Conservation (phyloP, 139 green algal genomes). For the Micractinium sp. region DNA sequence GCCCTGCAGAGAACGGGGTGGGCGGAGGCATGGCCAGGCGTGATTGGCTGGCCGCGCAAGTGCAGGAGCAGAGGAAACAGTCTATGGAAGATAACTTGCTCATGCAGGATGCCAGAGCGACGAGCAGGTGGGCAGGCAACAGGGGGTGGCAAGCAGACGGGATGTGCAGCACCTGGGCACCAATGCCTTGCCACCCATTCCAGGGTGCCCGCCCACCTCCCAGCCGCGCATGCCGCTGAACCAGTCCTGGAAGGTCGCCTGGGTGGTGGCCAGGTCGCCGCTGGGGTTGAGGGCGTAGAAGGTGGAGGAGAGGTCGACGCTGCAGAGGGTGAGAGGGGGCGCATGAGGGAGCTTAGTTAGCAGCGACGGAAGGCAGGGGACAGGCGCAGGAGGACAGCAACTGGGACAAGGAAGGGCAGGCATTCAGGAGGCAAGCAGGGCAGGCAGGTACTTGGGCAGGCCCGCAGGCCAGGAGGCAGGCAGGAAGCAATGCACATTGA, state of each 20-base stretch:
- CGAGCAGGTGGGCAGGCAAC: too few relatives aligned
- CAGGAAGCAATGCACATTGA: background rate
- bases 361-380: background rate
- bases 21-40: background rate
- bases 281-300: constrained; percentile 92
- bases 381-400: background rate
- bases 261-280: constrained; percentile 82
- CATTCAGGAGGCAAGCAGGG: background rate
- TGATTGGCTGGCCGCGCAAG: background rate
- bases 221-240: constrained; percentile 71
- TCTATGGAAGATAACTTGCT: too few relatives aligned
- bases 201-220: constrained; percentile 57
- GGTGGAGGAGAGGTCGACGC: constrained; percentile 45
- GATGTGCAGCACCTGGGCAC: background rate
- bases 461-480: background rate
- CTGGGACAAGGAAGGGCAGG: background rate
- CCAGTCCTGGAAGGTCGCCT: constrained; percentile 78
- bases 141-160: too few relatives aligned
- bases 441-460: background rate
- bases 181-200: background rate
- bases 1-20: constrained; percentile 52
- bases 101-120: too few relatives aligned
- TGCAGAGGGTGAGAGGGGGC: background rate
- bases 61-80: too few relatives aligned
- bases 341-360: background rate